Conservation (phyloP, 441 rosid species). For the Bocquillonia castaneifolia region DNA sequence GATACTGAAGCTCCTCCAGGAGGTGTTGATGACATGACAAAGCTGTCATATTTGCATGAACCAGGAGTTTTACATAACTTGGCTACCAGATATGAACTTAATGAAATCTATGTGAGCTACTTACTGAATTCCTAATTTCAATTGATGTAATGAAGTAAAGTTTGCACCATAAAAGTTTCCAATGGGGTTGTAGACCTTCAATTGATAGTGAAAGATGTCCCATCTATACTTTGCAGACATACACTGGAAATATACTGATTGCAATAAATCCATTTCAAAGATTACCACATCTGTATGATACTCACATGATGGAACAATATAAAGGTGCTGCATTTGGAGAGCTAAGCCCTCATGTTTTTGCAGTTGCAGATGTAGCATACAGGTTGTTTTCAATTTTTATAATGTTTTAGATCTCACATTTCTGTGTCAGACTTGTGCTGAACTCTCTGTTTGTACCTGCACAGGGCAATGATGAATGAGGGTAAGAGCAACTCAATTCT, state of each 20-base stretch:
- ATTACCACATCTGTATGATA: conserved; percentile 93
- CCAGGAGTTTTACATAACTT: conserved; percentile 95
- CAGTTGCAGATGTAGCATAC: conserved; percentile 93
- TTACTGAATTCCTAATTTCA: conserved; percentile 8
- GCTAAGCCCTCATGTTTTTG: conserved; percentile 98
- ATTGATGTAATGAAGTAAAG: conserved; percentile 10
- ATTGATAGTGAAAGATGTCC: conserved; percentile 17
- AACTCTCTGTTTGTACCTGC: conserved; percentile 21
- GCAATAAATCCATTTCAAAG: conserved; percentile 99
- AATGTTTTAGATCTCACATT: conserved; percentile 5
- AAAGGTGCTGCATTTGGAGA: conserved; percentile 98
- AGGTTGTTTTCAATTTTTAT: conserved; percentile 39
- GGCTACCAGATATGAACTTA: conserved; percentile 90
- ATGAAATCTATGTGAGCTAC: conserved; percentile 85
- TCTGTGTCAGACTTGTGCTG: conserved; percentile 12
- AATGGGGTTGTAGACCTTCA: background rate
- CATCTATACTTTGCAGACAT: conserved; percentile 54
- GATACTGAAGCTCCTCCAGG: conserved; percentile 98
- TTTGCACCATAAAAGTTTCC: conserved; percentile 8
- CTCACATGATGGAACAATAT: conserved; percentile 99
- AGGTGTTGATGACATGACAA: conserved; percentile 99
- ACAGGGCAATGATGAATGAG: conserved; percentile 95
- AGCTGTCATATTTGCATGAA: conserved; percentile 95
- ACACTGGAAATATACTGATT: conserved; percentile 98
- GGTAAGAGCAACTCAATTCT: conserved; percentile 97